Conservation (phyloP, 2,329 filamentous ascomycete species). For the Phialocephala subalpina region DNA sequence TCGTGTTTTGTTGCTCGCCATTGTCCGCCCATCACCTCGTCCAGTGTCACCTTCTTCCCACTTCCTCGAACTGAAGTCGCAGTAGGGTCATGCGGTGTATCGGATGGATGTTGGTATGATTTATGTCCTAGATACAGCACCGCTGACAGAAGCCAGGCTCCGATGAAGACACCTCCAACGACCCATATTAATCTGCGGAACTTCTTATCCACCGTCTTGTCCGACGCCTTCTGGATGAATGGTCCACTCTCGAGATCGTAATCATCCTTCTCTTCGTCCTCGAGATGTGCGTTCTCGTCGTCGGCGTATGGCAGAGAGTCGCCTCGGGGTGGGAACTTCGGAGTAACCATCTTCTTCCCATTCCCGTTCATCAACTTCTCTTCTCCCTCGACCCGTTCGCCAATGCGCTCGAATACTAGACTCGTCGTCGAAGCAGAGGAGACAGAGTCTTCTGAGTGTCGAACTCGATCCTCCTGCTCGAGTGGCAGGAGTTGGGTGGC, state of each 20-base stretch:
- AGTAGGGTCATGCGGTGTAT: constrained; percentile 72
- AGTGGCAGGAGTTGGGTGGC: constrained; percentile 37
- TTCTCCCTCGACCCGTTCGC: constrained; percentile 52
- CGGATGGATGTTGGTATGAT: constrained; percentile 70
- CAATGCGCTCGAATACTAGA: constrained; percentile 80
- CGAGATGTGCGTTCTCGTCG: constrained; percentile 35
- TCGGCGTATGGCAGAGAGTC: constrained; percentile 40
- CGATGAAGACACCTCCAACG: constrained; percentile 64
- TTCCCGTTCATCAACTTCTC: constrained; percentile 33
- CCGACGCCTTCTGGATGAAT: constrained; percentile 46
- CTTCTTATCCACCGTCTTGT: constrained; percentile 68
- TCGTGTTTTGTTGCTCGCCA: constrained; percentile 71
- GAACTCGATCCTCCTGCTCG: constrained; percentile 26
- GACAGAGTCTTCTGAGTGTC: constrained; percentile 55
- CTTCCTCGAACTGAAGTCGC: constrained; percentile 68
- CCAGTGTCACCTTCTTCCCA: constrained; percentile 76
- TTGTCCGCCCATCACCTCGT: constrained; percentile 71
- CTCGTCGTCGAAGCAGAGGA: constrained; percentile 88
- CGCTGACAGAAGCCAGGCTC: constrained; percentile 74
- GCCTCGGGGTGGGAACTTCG: constrained; percentile 38
- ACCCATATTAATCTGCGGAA: constrained; percentile 66
- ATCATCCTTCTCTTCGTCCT: constrained; percentile 45
- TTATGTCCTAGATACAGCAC: constrained; percentile 71
- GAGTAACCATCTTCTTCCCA: constrained; percentile 37
- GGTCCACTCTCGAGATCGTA: constrained; percentile 56